phyloP scores from a whole-genome alignment of 2,329 filamentous ascomycete genomes.

The Purpureocillium takamizusanense region DNA sequence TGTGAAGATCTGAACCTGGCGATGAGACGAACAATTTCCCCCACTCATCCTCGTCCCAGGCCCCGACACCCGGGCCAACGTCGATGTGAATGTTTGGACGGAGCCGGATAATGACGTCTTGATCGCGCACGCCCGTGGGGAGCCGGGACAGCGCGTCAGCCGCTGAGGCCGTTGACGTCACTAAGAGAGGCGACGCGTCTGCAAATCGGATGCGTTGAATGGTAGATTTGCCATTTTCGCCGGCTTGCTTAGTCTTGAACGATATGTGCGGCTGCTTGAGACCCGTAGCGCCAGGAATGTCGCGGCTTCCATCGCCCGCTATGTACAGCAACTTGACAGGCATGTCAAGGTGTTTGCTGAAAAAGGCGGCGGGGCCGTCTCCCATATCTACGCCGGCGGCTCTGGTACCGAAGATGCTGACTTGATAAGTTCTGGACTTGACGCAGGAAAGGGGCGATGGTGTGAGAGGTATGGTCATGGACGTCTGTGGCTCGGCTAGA shows the following conservation, averaged over 20 bases:
- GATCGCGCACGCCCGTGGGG: slow-evolving; percentile 2
- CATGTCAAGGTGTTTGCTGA: slow-evolving; percentile 11
- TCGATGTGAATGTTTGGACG: slow-evolving; percentile 12
- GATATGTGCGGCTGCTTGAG: too few species aligned
- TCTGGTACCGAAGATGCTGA: slow-evolving; percentile 11
- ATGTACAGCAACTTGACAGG: slow-evolving; percentile 7
- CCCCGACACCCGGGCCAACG: slow-evolving; percentile 2
- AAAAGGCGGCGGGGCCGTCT: slow-evolving; percentile 8
- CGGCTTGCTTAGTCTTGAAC: slow-evolving; percentile 7
- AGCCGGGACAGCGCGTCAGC: slow-evolving; percentile 7
- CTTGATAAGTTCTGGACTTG: slow-evolving; percentile 6
- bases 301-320: slow-evolving; percentile 6
- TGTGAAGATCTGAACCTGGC: slow-evolving; percentile 3
- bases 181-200: slow-evolving; percentile 10
- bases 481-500: slow-evolving; percentile 5
- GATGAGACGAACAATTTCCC: slow-evolving; percentile 7
- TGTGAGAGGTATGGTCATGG: slow-evolving; percentile 10
- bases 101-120: slow-evolving; percentile 9
- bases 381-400: slow-evolving; percentile 10
- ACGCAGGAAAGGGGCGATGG: slow-evolving; percentile 8
- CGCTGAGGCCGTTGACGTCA: slow-evolving; percentile 10
- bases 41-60: slow-evolving; percentile 11
- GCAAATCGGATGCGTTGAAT: slow-evolving; percentile 10
- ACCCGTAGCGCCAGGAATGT: slow-evolving; percentile 8
- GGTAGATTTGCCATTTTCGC: slow-evolving; percentile 1